Evolutionary conservation across 2,329 filamentous ascomycete species (phyloP), one percentile per base, ranked within the genome.

Genomic region (Colletotrichum sansevieriae): DNA sequence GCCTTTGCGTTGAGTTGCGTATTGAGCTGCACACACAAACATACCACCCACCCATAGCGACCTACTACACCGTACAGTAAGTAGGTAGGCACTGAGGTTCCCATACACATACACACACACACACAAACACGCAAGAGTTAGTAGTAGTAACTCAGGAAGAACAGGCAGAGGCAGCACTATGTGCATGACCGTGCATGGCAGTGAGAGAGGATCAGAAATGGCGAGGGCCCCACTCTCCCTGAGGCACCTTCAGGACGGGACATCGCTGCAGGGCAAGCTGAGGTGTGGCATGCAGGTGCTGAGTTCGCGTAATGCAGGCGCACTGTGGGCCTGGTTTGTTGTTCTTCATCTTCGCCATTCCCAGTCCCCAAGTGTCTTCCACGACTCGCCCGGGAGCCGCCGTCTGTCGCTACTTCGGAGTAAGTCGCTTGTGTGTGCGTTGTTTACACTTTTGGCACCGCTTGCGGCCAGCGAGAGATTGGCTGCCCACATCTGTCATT

Each of bases 261-360:
- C 55, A 46, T 68, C 12, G 62, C 47, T 44, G 62, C 65, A 65
- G 67, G 67, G 63, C 63, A 20, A 54, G 63, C 43, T 70, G 44
- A 49, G n/a, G 67, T 51, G 59, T 68, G 60, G 65, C 68, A 70
- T 70, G 68, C 68, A 70, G 68, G 65, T 68, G 68, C 68, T 64
- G 64, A 56, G 64, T 63, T 54, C 47, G 46, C 33, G 11, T 29
- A 9, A 35, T 15, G 55, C 55, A 55, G 47, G 41, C 62, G 55
- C 65, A 68, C 65, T 61, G 65, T 68, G 49, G 55, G 46, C 47
- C 47, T 35, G 37, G 9, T 44, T 44, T 62, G 22, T 56, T 52
- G 49, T 52, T 52, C 25, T 52, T 35, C 8, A 29, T 68, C 29
- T 68, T 65, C 47, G 41, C 47, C 29, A 1, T 29, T 29, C 29